These are phyloP conservation scores for Polyrhizophydium stewartii DNA, from an alignment of 371 early-diverging fungal species.

Conservation along the genomic window DNA sequence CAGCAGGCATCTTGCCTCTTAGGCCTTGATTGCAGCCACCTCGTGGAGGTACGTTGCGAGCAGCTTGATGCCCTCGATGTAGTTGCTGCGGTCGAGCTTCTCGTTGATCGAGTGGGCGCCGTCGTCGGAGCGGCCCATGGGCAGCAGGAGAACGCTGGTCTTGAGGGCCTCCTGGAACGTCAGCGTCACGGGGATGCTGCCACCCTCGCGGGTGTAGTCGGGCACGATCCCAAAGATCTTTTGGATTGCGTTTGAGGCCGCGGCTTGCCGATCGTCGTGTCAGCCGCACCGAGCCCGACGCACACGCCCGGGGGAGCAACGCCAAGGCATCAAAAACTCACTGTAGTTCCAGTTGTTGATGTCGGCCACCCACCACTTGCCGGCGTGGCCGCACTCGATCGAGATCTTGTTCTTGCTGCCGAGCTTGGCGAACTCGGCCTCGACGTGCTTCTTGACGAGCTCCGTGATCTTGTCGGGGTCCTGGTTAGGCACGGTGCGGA, in stretches of 20 bases:
- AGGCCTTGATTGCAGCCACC: slow-evolving; percentile 42
- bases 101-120: slow-evolving; percentile 98
- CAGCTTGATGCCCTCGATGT: slow-evolving; percentile 91
- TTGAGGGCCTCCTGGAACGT: slow-evolving; percentile 93
- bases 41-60: slow-evolving; percentile 87
- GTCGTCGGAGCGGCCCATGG: slow-evolving; percentile 86
- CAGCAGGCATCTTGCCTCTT: no score
- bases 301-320: no score
- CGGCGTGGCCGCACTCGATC: slow-evolving; percentile 75
- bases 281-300: no score
- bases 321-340: slow-evolving; percentile 33
- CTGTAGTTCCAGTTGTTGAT: slow-evolving; percentile 89
- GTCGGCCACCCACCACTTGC: slow-evolving; percentile 91
- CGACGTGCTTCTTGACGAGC: slow-evolving; percentile 68
- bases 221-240: slow-evolving; percentile 84
- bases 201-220: slow-evolving; percentile 96
- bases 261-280: slow-evolving; percentile 47
- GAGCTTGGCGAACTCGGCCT: slow-evolving; percentile 82
- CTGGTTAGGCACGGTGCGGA: slow-evolving; percentile 84
- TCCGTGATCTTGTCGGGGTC: slow-evolving; percentile 72
- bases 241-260: slow-evolving; percentile 85
- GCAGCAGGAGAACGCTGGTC: slow-evolving; percentile 83
- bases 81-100: slow-evolving; percentile 89
- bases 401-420: slow-evolving; percentile 77
- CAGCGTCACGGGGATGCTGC: slow-evolving; percentile 96